Percentiles rank a stretch among this genome's conserved stretches.
phyloP scores from a whole-genome alignment of 1,139 yeast genomes.

The Taphrina communis region DNA sequence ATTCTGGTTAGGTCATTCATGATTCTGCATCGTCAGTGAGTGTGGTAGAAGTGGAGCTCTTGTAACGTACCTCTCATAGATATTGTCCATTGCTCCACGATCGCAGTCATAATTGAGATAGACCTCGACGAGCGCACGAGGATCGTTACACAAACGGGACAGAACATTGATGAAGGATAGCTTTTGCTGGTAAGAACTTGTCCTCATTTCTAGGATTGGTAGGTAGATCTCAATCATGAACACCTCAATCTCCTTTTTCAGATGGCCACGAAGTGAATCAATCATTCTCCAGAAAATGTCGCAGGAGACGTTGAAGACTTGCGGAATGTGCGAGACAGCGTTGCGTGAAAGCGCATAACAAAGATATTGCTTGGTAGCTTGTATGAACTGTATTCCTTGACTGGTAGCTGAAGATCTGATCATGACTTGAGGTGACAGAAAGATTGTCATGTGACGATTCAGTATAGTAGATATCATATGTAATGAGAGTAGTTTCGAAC shows the following conservation, averaged over 20 bases:
- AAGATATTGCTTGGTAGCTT: slow-evolving; percentile 82
- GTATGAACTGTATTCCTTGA: slow-evolving; percentile 70
- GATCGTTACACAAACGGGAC: slow-evolving; percentile 82
- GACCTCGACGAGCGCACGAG: slow-evolving; percentile 87
- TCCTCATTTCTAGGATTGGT: slow-evolving; percentile 89
- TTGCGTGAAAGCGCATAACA: slow-evolving; percentile 85
- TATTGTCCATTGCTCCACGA: slow-evolving; percentile 71
- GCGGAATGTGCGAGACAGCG: slow-evolving; percentile 89
- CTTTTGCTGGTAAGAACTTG: slow-evolving; percentile 91
- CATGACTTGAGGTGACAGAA: slow-evolving; percentile 67
- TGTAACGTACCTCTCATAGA: slow-evolving; percentile 63
- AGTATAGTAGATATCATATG: slow-evolving; percentile 86
- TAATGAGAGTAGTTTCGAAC: slow-evolving; percentile 86
- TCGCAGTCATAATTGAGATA: slow-evolving; percentile 96
- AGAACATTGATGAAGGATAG: slow-evolving; percentile 79
- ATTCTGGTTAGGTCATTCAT: slow-evolving; percentile 41
- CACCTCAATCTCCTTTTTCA: slow-evolving; percentile 91
- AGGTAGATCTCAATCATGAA: slow-evolving; percentile 91
- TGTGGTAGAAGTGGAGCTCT: no score
- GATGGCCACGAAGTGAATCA: slow-evolving; percentile 80
- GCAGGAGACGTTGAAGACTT: slow-evolving; percentile 87
- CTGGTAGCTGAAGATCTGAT: slow-evolving; percentile 64
- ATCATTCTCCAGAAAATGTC: slow-evolving; percentile 92
- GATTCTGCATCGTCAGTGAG: slow-evolving; percentile 26
- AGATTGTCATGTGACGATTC: slow-evolving; percentile 82